Percentiles rank a stretch among this genome's conserved stretches.
Conservation (phyloP, 768 basidiomycete genomes). For the Hydnum rufescens region DNA sequence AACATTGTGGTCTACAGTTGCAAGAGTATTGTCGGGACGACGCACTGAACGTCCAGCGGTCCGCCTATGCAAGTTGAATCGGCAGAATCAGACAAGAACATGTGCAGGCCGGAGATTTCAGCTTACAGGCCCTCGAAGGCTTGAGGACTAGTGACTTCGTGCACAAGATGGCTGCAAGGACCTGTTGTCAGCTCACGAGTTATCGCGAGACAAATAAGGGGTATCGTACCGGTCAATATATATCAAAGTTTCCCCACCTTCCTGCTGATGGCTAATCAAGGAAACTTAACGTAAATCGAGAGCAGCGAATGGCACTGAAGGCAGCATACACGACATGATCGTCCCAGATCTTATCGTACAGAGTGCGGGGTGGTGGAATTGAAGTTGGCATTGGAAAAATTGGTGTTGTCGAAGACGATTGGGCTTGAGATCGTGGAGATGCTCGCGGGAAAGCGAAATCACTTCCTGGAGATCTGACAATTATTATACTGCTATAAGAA, state of each 20-base stretch:
- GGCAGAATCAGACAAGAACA: constrained; percentile 7
- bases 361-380: constrained; percentile 51
- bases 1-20: constrained; percentile 76
- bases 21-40: constrained; percentile 73
- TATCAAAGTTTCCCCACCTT: constrained; percentile 59
- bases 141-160: constrained; percentile 89
- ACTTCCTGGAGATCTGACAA: too few relatives aligned
- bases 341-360: constrained; percentile 97
- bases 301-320: neutral
- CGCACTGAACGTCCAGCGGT: constrained; percentile 60
- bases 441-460: too few relatives aligned
- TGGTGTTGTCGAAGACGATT: too few relatives aligned
- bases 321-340: constrained; percentile 73
- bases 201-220: neutral
- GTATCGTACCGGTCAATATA: constrained; percentile 58
- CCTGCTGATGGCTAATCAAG: constrained; percentile 38
- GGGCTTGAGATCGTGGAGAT: too few relatives aligned
- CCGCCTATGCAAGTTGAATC: constrained; percentile 25
- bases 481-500: too few relatives aligned
- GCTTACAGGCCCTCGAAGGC: constrained; percentile 73
- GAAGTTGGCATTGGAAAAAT: constrained; percentile 32
- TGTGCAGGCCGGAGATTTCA: constrained; percentile 1
- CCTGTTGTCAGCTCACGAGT: neutral
- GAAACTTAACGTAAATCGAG: neutral
- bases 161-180: constrained; percentile 36